Conservation (phyloP, 345 rosid genomes). For the Syzygium grande region DNA sequence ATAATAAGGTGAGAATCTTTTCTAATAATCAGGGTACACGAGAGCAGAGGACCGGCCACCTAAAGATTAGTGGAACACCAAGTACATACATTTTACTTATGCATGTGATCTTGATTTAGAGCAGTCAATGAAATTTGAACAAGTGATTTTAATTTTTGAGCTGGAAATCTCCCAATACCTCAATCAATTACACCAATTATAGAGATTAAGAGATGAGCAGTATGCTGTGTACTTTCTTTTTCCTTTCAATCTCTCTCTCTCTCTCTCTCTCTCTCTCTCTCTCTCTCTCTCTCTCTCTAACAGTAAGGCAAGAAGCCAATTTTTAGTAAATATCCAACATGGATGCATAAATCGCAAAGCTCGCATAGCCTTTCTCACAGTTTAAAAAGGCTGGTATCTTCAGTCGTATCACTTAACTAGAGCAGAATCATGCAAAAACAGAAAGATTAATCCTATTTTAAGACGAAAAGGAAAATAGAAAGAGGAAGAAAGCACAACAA, state of each 20-base stretch:
- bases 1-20: not conserved
- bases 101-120: not conserved
- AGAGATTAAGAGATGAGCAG: not conserved
- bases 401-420: not conserved
- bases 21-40: not conserved
- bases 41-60: not conserved
- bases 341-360: not conserved
- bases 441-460: not conserved
- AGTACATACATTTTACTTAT: not conserved
- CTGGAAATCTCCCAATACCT: rapidly evolving
- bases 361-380: not conserved
- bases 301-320: not conserved
- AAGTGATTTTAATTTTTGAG: not conserved
- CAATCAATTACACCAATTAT: not conserved
- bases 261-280: not conserved
- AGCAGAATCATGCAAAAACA: not conserved
- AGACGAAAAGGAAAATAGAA: not conserved
- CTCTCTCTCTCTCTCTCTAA: not conserved
- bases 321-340: not conserved
- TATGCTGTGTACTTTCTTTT: not conserved
- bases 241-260: not conserved
- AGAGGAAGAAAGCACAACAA: not conserved
- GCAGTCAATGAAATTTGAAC: not conserved
- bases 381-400: not conserved
- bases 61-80: not conserved